Evolutionary conservation across 2,329 filamentous ascomycete genomes (phyloP).

Genomic region (Akanthomyces muscarius): DNA sequence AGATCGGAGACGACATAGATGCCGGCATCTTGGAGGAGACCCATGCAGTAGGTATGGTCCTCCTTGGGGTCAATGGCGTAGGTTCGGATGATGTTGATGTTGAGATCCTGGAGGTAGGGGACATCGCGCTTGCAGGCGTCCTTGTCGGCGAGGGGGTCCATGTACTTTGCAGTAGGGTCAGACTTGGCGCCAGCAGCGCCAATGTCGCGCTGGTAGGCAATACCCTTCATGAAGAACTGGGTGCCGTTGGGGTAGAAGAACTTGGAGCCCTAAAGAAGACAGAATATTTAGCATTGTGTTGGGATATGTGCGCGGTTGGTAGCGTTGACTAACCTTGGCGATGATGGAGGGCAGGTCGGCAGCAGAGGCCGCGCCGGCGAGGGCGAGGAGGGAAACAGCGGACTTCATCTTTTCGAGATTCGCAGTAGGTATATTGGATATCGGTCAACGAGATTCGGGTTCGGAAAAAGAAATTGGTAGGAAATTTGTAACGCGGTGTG

Average conservation of each 20-base stretch:
- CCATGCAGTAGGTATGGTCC: slow-evolving; percentile 83
- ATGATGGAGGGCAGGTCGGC: slow-evolving; percentile 55
- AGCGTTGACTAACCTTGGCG: slow-evolving; percentile 55
- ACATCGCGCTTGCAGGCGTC: slow-evolving; percentile 78
- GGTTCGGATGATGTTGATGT: slow-evolving; percentile 90
- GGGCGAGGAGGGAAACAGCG: slow-evolving; percentile 33
- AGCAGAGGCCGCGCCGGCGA: slow-evolving; percentile 40
- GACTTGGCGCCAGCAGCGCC: slow-evolving; percentile 51
- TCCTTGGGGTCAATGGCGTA: slow-evolving; percentile 82
- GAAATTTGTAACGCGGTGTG: slow-evolving; percentile 8
- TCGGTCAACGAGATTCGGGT: neutral
- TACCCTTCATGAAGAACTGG: slow-evolving; percentile 76
- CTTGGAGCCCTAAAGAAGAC: slow-evolving; percentile 59
- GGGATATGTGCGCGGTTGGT: neutral
- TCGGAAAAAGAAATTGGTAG: slow-evolving; percentile 3
- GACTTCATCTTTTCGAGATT: slow-evolving; percentile 18
- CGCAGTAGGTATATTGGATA: slow-evolving; percentile 6
- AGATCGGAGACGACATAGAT: slow-evolving; percentile 96
- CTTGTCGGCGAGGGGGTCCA: slow-evolving; percentile 75
- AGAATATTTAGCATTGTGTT: slow-evolving; percentile 8
- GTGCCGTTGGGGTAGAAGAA: slow-evolving; percentile 80
- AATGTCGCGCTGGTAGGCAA: slow-evolving; percentile 89
- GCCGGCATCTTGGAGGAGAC: slow-evolving; percentile 71
- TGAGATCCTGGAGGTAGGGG: slow-evolving; percentile 70
- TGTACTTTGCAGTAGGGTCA: slow-evolving; percentile 50